Evolutionary conservation across 306 rosid genomes (phyloP).

Genomic region (Urtica urens): DNA sequence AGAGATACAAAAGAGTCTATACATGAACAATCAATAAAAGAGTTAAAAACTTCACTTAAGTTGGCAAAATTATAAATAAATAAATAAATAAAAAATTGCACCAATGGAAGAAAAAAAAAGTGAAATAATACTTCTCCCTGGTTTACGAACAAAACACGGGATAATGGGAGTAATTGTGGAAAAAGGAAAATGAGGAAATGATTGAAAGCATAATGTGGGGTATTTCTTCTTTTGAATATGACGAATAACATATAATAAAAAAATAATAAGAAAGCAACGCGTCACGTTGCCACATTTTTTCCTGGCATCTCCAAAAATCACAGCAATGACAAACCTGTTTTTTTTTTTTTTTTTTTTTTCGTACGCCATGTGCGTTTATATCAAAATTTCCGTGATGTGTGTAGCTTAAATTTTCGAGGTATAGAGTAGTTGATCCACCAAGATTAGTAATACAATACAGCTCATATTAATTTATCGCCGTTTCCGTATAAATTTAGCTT

Average conservation of each 20-base stretch:
- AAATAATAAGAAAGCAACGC: background rate
- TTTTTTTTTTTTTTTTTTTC: too few relatives aligned
- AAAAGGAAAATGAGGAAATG: background rate
- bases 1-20: too few relatives aligned
- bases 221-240: background rate
- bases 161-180: constrained; percentile 5
- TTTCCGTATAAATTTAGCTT: too few relatives aligned
- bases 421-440: constrained; percentile 1
- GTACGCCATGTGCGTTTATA: constrained; percentile 11
- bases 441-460: background rate
- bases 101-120: too few relatives aligned
- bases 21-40: too few relatives aligned
- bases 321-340: constrained; percentile 20
- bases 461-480: background rate
- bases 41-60: too few relatives aligned
- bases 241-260: background rate
- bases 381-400: background rate
- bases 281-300: constrained; percentile 10
- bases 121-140: too few relatives aligned
- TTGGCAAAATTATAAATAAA: too few relatives aligned
- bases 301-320: constrained; percentile 36
- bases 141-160: too few relatives aligned
- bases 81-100: too few relatives aligned
- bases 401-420: background rate
- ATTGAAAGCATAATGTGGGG: background rate